Evolutionary conservation across 2,329 filamentous ascomycete species (phyloP), one percentile per base, ranked within the genome.

Genomic region (Chaetomium sp.): DNA sequence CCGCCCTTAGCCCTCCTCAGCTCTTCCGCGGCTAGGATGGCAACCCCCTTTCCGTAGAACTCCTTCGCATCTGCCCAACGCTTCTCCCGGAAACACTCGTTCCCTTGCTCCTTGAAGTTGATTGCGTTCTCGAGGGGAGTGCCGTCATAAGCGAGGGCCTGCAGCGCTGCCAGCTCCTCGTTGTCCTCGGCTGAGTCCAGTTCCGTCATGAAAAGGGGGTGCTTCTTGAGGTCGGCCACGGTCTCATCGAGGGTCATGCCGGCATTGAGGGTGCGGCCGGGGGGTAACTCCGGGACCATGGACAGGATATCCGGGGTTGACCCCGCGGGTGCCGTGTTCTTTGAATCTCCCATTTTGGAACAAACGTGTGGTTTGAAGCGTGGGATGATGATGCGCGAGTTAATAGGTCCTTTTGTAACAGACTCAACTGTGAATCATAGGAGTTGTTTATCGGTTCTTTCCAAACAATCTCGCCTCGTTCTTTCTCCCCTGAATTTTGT

Each of bases 121-220:
- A 85, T 79, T 23, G 88, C 90, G 67, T 96, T 89, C 76, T 98
- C 94, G 10, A 88, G 83, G 57, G 91, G 87, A 9, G 93, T 93
- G 23, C 95, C 96, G 79, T 99, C 95, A 75, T 97, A 97, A 33
- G 92, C 92, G 47, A 99, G 81, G 0, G 95, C 94, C 74, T 91
- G 90, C 66, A 99, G 83, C 0, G 95, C 96, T 72, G 96, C 93
- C 0, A 97, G 82, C 70, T 91, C 88, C 67, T 90, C 82, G 74
- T 97, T 97, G 69, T 96, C 90, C 71, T 91, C 66, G 19, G 60
- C 19, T 4, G 57, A 90, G 51, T 92, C 91, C 38, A 97, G 83
- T 70, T 91, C 89, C 33, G 93, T 98, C 95, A 99, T 99, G 82
- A 99, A 99, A 45, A 99, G 84, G 7, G 95, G 95, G 35, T 82